These are phyloP conservation scores for Hymenoscyphus linearis DNA, from an alignment of 2,329 filamentous ascomycete genomes.

Conservation along the genomic window DNA sequence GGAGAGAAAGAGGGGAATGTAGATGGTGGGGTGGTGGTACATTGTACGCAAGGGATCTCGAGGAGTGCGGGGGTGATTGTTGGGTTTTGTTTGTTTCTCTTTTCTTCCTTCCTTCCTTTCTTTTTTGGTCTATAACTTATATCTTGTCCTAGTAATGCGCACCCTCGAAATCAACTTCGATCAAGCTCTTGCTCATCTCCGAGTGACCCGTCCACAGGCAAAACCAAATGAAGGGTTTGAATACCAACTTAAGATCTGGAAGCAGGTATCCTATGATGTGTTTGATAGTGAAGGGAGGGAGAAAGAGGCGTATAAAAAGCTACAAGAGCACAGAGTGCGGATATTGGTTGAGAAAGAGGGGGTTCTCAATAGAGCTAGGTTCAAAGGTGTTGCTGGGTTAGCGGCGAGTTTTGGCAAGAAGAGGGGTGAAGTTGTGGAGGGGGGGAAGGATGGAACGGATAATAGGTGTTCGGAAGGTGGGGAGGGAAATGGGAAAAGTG, in stretches of 20 bases:
- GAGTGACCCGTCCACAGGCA: slow-evolving; percentile 17
- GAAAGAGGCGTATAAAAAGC: slow-evolving; percentile 13
- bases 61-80: slow-evolving; percentile 21
- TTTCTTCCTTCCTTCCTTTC: neutral
- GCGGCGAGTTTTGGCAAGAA: slow-evolving; percentile 3
- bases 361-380: slow-evolving; percentile 8
- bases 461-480: too few relatives aligned
- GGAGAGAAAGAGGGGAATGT: neutral
- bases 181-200: slow-evolving; percentile 16
- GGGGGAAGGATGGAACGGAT: slow-evolving; percentile 5
- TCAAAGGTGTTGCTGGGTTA: slow-evolving; percentile 7
- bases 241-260: slow-evolving; percentile 20
- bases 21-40: neutral
- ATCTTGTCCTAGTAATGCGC: slow-evolving; percentile 17
- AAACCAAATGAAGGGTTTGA: slow-evolving; percentile 22
- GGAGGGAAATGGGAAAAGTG: slow-evolving; percentile 2
- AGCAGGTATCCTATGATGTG: slow-evolving; percentile 8
- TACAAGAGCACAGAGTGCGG: slow-evolving; percentile 8
- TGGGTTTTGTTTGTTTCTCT: slow-evolving; percentile 20
- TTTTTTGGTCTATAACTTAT: neutral
- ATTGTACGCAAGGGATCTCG: slow-evolving; percentile 25
- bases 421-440: neutral
- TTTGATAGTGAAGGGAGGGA: neutral
- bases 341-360: slow-evolving; percentile 9
- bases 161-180: slow-evolving; percentile 11